Conservation (phyloP, 352 stramenopile species). For the Phytopythium sindhum region DNA sequence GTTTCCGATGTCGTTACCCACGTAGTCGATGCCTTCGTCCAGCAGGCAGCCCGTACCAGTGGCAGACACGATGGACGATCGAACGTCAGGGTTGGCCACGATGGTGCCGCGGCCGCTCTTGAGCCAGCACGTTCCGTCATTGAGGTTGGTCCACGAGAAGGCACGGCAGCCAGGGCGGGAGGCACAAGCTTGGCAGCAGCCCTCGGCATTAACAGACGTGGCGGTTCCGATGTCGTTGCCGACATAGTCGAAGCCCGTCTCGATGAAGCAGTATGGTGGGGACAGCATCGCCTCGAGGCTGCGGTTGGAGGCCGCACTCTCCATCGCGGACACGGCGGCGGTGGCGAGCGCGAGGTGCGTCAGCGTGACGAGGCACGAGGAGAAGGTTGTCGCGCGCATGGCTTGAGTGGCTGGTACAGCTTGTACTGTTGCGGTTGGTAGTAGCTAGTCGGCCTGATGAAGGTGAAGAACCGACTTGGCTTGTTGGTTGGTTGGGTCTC, state of each 20-base stretch:
- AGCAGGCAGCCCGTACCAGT: slow-evolving; percentile 2
- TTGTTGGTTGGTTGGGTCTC: not conserved
- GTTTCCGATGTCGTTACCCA: slow-evolving; percentile 26
- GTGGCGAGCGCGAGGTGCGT: too few relatives aligned
- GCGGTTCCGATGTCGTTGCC: slow-evolving; percentile 1
- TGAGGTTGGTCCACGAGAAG: slow-evolving; percentile 30
- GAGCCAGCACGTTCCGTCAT: slow-evolving; percentile 55
- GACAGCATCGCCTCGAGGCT: too few relatives aligned
- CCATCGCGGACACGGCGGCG: too few relatives aligned
- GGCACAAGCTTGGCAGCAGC: not conserved
- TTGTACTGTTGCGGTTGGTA: not conserved
- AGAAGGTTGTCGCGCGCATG: not conserved
- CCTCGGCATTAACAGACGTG: not conserved
- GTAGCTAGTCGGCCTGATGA: not conserved
- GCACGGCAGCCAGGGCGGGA: not conserved
- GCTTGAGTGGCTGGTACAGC: not conserved
- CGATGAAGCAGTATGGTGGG: too few relatives aligned
- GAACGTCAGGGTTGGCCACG: not conserved
- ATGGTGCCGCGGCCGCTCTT: slow-evolving; percentile 34
- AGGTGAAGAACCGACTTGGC: not conserved
- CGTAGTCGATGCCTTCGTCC: slow-evolving; percentile 19
- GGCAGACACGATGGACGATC: not conserved
- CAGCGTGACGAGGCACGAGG: too few relatives aligned
- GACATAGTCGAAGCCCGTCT: not conserved
- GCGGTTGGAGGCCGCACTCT: too few relatives aligned